Percentiles rank a stretch among this genome's conserved stretches.
phyloP scores from a whole-genome alignment of 2,329 filamentous ascomycete genomes.

The Periconia macrospinosa region DNA sequence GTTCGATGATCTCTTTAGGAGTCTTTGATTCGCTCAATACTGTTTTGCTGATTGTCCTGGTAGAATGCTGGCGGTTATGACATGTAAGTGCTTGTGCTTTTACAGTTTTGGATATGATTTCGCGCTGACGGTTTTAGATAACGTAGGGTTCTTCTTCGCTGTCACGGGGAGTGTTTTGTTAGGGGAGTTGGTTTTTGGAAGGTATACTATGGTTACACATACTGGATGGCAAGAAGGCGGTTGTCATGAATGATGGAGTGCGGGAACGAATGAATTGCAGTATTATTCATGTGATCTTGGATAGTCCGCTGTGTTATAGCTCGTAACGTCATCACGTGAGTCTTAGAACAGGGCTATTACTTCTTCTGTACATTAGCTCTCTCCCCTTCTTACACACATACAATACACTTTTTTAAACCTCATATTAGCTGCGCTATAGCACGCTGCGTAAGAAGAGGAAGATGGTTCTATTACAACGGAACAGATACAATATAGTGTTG shows the following conservation, averaged over 20 bases:
- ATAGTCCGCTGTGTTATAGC: too few species aligned
- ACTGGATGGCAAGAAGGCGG: slow-evolving; percentile 25
- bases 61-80: slow-evolving; percentile 38
- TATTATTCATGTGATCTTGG: too few species aligned
- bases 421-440: too few species aligned
- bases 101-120: neutral
- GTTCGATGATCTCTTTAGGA: neutral
- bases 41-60: slow-evolving; percentile 1
- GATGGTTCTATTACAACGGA: too few species aligned
- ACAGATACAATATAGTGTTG: too few species aligned
- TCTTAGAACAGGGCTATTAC: too few species aligned
- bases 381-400: too few species aligned
- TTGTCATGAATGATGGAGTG: slow-evolving; percentile 23
- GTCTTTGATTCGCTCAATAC: neutral
- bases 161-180: slow-evolving; percentile 32
- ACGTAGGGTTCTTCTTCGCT: slow-evolving; percentile 33
- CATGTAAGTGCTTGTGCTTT: slow-evolving; percentile 8
- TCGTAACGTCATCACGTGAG: too few species aligned
- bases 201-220: slow-evolving; percentile 21
- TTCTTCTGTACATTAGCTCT: too few species aligned
- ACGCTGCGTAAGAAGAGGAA: too few species aligned
- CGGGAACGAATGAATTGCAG: too few species aligned
- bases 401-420: too few species aligned
- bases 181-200: slow-evolving; percentile 31
- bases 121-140: slow-evolving; percentile 8